phyloP scores from a whole-genome alignment of 352 stramenopile genomes.

The Pythium pectinolyticum region DNA sequence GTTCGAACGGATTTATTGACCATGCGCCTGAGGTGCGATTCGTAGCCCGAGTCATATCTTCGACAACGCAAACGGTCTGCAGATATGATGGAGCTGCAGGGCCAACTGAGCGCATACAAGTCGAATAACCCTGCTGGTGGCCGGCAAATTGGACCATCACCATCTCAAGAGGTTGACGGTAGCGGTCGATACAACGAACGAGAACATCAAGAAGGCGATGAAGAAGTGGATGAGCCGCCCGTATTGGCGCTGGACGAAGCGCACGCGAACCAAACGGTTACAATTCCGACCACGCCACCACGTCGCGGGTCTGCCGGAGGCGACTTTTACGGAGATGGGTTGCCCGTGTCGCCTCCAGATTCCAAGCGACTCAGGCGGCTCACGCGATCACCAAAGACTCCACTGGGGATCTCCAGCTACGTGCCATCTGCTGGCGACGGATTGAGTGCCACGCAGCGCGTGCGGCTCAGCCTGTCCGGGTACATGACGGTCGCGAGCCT shows the following conservation, averaged over 20 bases:
- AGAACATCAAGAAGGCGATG: no score
- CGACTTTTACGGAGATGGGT: background rate
- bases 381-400: conserved; percentile 50
- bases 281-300: conserved; percentile 16
- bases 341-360: conserved; percentile 20
- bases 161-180: no score
- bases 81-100: conserved; percentile 26
- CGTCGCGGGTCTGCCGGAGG: background rate
- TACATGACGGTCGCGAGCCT: conserved; percentile 36
- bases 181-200: no score
- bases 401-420: conserved; percentile 41
- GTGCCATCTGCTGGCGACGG: conserved; percentile 26
- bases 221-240: conserved; percentile 21
- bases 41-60: conserved; percentile 15
- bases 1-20: no score
- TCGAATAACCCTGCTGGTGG: background rate
- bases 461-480: conserved; percentile 52
- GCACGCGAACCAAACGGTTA: background rate
- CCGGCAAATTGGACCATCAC: no score
- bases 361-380: conserved; percentile 22
- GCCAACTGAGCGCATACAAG: background rate
- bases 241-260: background rate
- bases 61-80: conserved; percentile 28
- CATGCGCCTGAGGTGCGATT: no score
- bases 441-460: conserved; percentile 56